Evolutionary conservation across 2,329 filamentous ascomycete species (phyloP), one percentile per base, ranked within the genome.

Genomic region (Ophiostoma ulmi): DNA sequence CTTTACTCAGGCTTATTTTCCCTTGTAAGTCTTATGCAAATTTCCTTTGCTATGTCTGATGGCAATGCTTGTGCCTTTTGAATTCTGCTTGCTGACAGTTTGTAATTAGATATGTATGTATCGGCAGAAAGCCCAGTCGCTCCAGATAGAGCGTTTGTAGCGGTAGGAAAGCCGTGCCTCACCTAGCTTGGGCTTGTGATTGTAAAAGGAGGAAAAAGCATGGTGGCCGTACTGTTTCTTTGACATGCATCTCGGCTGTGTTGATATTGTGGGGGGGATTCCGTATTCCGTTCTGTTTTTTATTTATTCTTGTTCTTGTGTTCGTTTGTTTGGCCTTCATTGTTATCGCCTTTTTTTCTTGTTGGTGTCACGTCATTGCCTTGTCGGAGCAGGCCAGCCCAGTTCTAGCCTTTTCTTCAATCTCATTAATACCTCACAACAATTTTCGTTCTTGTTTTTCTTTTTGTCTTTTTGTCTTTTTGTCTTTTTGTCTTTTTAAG

Each of bases 1-100:
- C 55, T 17, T 26, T 35, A 22, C 36, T 14, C 74, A 87, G 87
- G 84, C 86, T 41, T 89, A 89, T 76, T 89, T 89, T 72, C 85
- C 86, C 63, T 76, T 89, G 83, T 65, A 65, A 13, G 63, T 39
- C 4, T 14, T 5, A n/a, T 20, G 7, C 8, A 10, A 39, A 4
- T 8, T 22, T 17, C 8, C 1, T 22, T 65, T 38, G 61, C 26
- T 35, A 8, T 35, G 26, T 63, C 26, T 35, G 17, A 22, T 65
- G 11, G 35, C 17, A 20, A 13, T 39, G 22, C 5, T 31, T 58
- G 8, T 22, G n/a, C n/a, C 52, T 13, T 10, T 13, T 22, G 1
- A 14, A 11, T 8, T 31, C 17, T 22, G n/a, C n/a, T 41, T 41
- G 63, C 63, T 65, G 38, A 65, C 63, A 11, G 4, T 3, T 36